Percentiles rank a stretch among this genome's conserved stretches.
Conservation (phyloP, 805 yeast genomes). For the Candida parachauliodes region DNA sequence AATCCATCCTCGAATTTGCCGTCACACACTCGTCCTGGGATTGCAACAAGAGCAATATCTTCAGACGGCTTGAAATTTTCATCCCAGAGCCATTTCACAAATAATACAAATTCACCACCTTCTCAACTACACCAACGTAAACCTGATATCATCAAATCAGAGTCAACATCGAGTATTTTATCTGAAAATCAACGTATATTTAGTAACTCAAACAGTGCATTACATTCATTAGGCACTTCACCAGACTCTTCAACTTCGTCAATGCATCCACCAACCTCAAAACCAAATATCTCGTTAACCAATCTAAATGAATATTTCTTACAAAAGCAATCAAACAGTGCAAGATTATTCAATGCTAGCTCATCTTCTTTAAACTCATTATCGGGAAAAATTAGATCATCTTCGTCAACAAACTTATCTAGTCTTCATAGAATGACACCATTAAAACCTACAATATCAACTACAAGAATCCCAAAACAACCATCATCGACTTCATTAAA, state of each 20-base stretch:
- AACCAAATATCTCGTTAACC: slow-evolving; percentile 22
- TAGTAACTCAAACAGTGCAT: slow-evolving; percentile 23
- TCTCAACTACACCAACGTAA: background rate
- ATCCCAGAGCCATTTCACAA: slow-evolving; percentile 3
- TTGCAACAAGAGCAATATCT: slow-evolving; percentile 12
- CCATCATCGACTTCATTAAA: slow-evolving; percentile 31
- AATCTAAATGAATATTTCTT: slow-evolving; percentile 34
- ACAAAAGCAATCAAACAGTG: slow-evolving; percentile 13
- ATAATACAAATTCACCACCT: slow-evolving; percentile 4
- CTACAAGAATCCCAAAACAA: slow-evolving; percentile 21
- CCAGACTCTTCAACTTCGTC: slow-evolving; percentile 23
- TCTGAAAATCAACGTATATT: slow-evolving; percentile 17
- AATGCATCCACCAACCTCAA: slow-evolving; percentile 5
- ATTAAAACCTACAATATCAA: slow-evolving; percentile 16
- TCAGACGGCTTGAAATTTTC: slow-evolving; percentile 15
- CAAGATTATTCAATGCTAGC: slow-evolving; percentile 14
- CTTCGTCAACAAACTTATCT: slow-evolving; percentile 21
- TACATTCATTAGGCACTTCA: slow-evolving; percentile 29
- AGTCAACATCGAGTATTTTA: slow-evolving; percentile 23
- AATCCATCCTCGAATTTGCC: background rate
- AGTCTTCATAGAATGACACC: slow-evolving; percentile 44
- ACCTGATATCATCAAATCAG: slow-evolving; percentile 20
- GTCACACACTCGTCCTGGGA: slow-evolving; percentile 1
- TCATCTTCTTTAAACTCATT: slow-evolving; percentile 18
- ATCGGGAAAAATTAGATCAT: slow-evolving; percentile 19